Evolutionary conservation across 371 early-diverging fungal species (phyloP).

Genomic region (Mucor ambiguus): DNA sequence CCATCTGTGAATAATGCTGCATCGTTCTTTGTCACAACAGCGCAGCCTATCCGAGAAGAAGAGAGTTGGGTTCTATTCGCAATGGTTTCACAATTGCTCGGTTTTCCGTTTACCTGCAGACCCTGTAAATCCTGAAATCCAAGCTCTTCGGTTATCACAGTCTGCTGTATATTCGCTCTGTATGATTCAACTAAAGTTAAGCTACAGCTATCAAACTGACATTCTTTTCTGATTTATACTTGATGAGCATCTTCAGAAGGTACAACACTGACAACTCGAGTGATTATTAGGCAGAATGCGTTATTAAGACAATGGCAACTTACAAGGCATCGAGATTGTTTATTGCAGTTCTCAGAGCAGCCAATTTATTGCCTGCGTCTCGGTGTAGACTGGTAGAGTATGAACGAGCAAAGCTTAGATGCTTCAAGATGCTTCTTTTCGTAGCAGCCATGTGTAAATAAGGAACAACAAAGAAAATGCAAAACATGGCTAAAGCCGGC

Average conservation of each 20-base stretch:
- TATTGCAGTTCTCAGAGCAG: conserved; percentile 14
- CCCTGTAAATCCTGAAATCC: conserved; percentile 95
- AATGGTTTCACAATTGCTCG: neutral
- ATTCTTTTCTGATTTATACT: conserved; percentile 42
- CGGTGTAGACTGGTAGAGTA: neutral
- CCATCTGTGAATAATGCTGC: conserved; percentile 98
- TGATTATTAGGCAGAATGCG: neutral
- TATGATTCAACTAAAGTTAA: neutral
- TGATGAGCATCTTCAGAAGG: conserved; percentile 97
- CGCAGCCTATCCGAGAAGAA: conserved; percentile 55
- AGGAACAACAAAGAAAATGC: neutral
- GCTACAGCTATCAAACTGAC: neutral
- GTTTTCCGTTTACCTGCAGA: conserved; percentile 82
- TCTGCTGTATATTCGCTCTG: conserved; percentile 95
- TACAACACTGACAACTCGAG: conserved; percentile 58
- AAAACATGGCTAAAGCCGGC: neutral
- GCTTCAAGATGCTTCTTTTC: neutral
- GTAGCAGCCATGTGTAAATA: neutral
- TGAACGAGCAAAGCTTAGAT: neutral
- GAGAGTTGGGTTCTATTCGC: neutral
- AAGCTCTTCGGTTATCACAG: conserved; percentile 85
- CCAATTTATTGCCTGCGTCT: neutral
- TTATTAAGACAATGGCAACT: neutral
- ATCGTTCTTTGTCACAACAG: conserved; percentile 71
- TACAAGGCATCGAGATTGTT: conserved; percentile 19